Evolutionary conservation across 2,329 filamentous ascomycete genomes (phyloP).

Genomic region (Chrysoporthe cubensis): DNA sequence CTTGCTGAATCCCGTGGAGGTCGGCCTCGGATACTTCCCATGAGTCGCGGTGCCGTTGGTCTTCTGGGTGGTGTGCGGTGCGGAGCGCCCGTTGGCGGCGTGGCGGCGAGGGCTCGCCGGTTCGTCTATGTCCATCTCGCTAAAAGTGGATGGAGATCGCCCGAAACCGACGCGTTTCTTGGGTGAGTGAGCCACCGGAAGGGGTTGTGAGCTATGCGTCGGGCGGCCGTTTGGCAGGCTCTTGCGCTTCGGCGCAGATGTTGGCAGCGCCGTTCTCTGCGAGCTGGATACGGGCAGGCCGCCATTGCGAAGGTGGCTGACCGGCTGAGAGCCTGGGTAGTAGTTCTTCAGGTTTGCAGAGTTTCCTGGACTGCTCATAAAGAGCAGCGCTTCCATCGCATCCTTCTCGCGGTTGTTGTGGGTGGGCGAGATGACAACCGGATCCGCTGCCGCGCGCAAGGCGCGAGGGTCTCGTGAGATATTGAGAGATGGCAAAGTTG

Average conservation of each 20-base stretch:
- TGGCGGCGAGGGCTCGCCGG: conserved; percentile 39
- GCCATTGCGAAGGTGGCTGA: conserved; percentile 41
- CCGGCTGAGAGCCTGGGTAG: conserved; percentile 50
- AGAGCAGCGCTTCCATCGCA: conserved; percentile 77
- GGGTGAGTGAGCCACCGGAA: conserved; percentile 37
- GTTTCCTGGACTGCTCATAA: conserved; percentile 80
- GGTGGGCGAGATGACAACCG: conserved; percentile 69
- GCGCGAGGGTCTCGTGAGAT: conserved; percentile 40
- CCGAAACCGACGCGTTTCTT: conserved; percentile 54
- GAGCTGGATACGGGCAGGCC: conserved; percentile 34
- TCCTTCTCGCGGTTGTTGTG: conserved; percentile 77
- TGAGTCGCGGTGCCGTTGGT: conserved; percentile 45
- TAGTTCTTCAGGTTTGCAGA: conserved; percentile 64
- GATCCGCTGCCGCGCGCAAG: conserved; percentile 47
- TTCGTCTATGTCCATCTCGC: conserved; percentile 54
- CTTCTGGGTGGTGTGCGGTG: conserved; percentile 48
- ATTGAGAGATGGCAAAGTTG: conserved; percentile 45
- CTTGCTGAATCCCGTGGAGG: conserved; percentile 53
- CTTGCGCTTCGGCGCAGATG: conserved; percentile 52
- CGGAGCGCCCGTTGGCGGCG: conserved; percentile 31
- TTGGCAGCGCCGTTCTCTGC: conserved; percentile 49
- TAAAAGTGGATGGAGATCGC: conserved; percentile 46
- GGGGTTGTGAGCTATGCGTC: conserved; percentile 31
- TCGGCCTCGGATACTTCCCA: conserved; percentile 48
- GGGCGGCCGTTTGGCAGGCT: conserved; percentile 55